Conservation (phyloP, 1,284 basidiomycete species). For the Ganoderma boninense region DNA sequence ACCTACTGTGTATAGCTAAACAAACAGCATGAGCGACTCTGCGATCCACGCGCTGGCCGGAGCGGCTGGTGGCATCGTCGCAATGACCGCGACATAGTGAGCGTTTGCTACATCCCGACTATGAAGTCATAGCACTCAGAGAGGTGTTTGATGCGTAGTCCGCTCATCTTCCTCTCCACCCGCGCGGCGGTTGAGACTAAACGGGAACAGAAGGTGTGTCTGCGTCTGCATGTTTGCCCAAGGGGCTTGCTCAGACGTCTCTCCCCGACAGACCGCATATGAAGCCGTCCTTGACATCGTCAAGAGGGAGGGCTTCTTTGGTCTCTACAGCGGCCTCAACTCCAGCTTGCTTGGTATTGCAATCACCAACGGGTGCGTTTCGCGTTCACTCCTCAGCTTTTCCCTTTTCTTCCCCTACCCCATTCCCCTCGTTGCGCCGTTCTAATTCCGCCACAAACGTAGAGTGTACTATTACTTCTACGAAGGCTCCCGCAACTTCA, state of each 20-base stretch:
- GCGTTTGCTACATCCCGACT: conserved; percentile 38
- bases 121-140: conserved; percentile 17
- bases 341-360: conserved; percentile 93
- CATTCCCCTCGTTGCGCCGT: not conserved
- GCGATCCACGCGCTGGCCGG: conserved; percentile 91
- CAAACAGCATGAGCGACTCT: conserved; percentile 68
- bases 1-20: not conserved
- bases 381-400: conserved; percentile 11
- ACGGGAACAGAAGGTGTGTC: conserved; percentile 72
- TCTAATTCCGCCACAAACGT: conserved; percentile 2
- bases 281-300: conserved; percentile 79
- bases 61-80: conserved; percentile 89
- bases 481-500: conserved; percentile 67
- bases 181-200: conserved; percentile 92
- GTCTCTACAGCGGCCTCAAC: conserved; percentile 89
- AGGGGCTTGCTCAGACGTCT: not conserved
- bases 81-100: conserved; percentile 88
- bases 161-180: conserved; percentile 92
- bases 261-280: conserved; percentile 52
- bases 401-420: not conserved
- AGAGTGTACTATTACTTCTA: conserved; percentile 90
- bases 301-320: conserved; percentile 85
- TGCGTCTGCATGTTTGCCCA: not conserved
- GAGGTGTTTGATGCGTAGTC: conserved; percentile 55
- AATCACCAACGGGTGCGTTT: conserved; percentile 85